phyloP scores from a whole-genome alignment of 192 early-diverging fungal species.

The Umbelopsis vinacea region DNA sequence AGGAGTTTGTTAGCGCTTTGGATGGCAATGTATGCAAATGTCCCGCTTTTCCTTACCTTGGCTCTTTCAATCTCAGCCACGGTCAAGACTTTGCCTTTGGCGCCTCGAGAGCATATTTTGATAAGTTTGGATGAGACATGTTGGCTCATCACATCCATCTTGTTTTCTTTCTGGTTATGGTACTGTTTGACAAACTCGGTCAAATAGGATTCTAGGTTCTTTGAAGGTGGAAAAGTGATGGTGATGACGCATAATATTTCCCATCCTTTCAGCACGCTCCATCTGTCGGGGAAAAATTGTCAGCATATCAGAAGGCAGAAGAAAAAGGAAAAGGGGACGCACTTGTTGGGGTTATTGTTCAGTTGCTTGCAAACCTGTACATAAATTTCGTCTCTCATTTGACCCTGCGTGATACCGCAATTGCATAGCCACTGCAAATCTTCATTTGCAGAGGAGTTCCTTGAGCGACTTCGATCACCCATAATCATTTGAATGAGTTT shows the following conservation, averaged over 20 bases:
- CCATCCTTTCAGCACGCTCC: slow-evolving; percentile 85
- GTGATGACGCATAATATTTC: slow-evolving; percentile 79
- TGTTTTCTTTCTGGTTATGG: slow-evolving; percentile 53
- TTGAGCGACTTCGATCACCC: slow-evolving; percentile 61
- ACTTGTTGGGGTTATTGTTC: slow-evolving; percentile 74
- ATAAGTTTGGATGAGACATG: slow-evolving; percentile 62
- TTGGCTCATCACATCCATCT: slow-evolving; percentile 54
- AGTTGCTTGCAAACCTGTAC: slow-evolving; percentile 93
- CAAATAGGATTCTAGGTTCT: slow-evolving; percentile 85
- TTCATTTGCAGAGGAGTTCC: slow-evolving; percentile 43
- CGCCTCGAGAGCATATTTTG: slow-evolving; percentile 75
- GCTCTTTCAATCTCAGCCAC: slow-evolving; percentile 73
- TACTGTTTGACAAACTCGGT: slow-evolving; percentile 75
- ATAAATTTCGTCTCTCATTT: slow-evolving; percentile 92
- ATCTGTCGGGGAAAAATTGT: slow-evolving; percentile 36
- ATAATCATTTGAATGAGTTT: slow-evolving; percentile 84
- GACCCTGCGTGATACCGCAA: slow-evolving; percentile 72
- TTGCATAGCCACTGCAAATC: slow-evolving; percentile 82
- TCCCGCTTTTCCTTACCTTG: slow-evolving; percentile 26
- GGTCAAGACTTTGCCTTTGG: slow-evolving; percentile 77
- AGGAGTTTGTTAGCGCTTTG: not conserved
- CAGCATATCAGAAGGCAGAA: slow-evolving; percentile 8
- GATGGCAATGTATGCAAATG: not conserved
- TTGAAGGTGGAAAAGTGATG: slow-evolving; percentile 89
- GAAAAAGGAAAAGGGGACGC: too few relatives aligned